Percentiles rank a stretch among this genome's conserved stretches.
These are phyloP conservation scores for Beauveria sp. DNA, from an alignment of 2,329 filamentous ascomycete species.

Conservation along the genomic window DNA sequence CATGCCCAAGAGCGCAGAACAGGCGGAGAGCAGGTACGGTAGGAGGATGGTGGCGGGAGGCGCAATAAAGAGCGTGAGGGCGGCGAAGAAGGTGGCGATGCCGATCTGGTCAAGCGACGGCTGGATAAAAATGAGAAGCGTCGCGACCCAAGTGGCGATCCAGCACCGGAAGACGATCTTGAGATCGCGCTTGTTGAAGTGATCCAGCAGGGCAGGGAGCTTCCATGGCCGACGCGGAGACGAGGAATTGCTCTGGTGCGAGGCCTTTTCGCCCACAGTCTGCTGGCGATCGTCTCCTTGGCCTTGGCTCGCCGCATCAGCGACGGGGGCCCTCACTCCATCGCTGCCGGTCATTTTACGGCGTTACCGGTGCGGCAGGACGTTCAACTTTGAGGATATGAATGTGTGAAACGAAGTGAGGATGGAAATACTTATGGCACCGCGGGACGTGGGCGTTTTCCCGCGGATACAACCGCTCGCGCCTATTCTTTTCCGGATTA, in stretches of 20 bases:
- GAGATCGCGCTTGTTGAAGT: constrained; percentile 38
- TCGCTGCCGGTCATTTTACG: too few relatives aligned
- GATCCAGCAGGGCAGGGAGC: constrained; percentile 27
- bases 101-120: constrained; percentile 33
- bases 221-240: background rate
- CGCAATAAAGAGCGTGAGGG: constrained; percentile 33
- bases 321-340: too few relatives aligned
- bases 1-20: constrained; percentile 38
- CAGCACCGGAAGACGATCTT: constrained; percentile 40
- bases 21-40: constrained; percentile 33
- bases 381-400: too few relatives aligned
- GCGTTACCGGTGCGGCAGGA: too few relatives aligned
- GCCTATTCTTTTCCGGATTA: too few relatives aligned
- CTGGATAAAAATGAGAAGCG: constrained; percentile 37
- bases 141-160: constrained; percentile 36
- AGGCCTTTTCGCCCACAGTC: too few relatives aligned
- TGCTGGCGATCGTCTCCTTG: too few relatives aligned
- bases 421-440: too few relatives aligned
- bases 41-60: constrained; percentile 38
- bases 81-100: constrained; percentile 36
- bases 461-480: too few relatives aligned
- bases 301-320: too few relatives aligned
- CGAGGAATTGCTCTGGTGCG: background rate
- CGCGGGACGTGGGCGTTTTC: too few relatives aligned
- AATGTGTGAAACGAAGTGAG: too few relatives aligned